These are phyloP conservation scores for Boletus rubroflammeus DNA, from an alignment of 768 basidiomycete genomes.

Conservation along the genomic window DNA sequence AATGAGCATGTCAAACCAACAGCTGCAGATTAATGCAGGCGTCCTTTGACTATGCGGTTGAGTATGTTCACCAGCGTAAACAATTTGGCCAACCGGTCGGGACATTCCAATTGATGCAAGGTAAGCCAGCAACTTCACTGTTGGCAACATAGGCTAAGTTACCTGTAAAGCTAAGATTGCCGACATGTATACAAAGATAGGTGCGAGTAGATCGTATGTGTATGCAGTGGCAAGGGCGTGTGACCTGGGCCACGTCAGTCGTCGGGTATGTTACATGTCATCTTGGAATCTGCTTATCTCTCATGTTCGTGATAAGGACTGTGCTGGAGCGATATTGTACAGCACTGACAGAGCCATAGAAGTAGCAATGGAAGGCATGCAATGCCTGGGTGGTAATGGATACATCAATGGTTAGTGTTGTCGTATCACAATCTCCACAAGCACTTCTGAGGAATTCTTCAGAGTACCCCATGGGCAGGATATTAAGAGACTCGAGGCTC, in stretches of 20 bases:
- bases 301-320: slow-evolving; percentile 60
- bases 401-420: slow-evolving; percentile 79
- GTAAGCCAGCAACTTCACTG: slow-evolving; percentile 34
- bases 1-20: slow-evolving; percentile 6
- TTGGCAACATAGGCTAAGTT: not conserved
- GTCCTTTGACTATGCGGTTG: slow-evolving; percentile 83
- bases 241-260: slow-evolving; percentile 73
- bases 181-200: slow-evolving; percentile 94
- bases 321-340: slow-evolving; percentile 91
- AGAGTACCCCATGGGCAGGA: slow-evolving; percentile 90
- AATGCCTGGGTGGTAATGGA: slow-evolving; percentile 92
- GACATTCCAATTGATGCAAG: slow-evolving; percentile 96
- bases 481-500: slow-evolving; percentile 81
- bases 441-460: not conserved
- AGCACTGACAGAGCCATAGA: slow-evolving; percentile 91
- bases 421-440: not conserved
- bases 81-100: slow-evolving; percentile 88
- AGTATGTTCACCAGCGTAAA: slow-evolving; percentile 90
- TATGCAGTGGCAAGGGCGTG: slow-evolving; percentile 92
- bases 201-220: slow-evolving; percentile 84
- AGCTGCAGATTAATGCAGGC: slow-evolving; percentile 78
- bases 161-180: slow-evolving; percentile 64
- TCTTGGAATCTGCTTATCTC: not conserved
- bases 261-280: slow-evolving; percentile 50
- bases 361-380: slow-evolving; percentile 88